Conservation (phyloP, 2,329 filamentous ascomycete genomes). For the Cladosporium cucumerinum region DNA sequence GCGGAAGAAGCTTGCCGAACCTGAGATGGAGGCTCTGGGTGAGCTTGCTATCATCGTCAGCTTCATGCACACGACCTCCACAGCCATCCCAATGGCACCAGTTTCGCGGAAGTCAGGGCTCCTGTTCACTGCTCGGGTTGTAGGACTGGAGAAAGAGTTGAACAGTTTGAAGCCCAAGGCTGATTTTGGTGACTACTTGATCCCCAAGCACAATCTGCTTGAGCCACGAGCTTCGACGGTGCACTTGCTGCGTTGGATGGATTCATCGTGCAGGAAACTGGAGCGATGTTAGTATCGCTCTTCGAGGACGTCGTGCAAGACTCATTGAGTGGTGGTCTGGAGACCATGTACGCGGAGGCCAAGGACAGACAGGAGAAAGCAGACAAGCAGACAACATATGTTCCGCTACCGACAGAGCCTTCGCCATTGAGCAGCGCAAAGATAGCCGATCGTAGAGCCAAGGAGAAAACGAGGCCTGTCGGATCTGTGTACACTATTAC, state of each 20-base stretch:
- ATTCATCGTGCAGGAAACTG: slow-evolving; percentile 13
- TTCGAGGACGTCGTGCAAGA: slow-evolving; percentile 17
- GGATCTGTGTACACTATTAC: background rate
- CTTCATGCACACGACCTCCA: slow-evolving; percentile 18
- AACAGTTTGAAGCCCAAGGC: slow-evolving; percentile 13
- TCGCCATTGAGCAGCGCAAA: background rate
- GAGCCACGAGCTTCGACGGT: slow-evolving; percentile 8
- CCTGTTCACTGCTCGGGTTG: slow-evolving; percentile 12
- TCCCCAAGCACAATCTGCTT: slow-evolving; percentile 15
- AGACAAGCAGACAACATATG: background rate
- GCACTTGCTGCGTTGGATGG: slow-evolving; percentile 18
- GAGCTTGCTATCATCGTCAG: slow-evolving; percentile 19
- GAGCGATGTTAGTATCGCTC: slow-evolving; percentile 13
- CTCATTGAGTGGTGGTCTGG: slow-evolving; percentile 18
- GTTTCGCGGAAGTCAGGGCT: slow-evolving; percentile 16
- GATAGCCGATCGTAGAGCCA: background rate
- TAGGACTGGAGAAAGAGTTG: slow-evolving; percentile 11
- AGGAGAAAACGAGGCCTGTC: background rate
- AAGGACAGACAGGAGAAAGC: background rate
- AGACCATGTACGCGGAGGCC: slow-evolving; percentile 15
- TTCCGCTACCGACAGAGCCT: background rate
- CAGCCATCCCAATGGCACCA: slow-evolving; percentile 13
- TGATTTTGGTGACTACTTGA: slow-evolving; percentile 19
- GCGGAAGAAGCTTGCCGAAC: slow-evolving; percentile 12
- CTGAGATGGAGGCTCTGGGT: slow-evolving; percentile 15